A percentile compares a stretch with the other conserved stretches of the same genome.
Conservation (phyloP, 371 early-diverging fungal genomes). For the Parasitella parasitica region DNA sequence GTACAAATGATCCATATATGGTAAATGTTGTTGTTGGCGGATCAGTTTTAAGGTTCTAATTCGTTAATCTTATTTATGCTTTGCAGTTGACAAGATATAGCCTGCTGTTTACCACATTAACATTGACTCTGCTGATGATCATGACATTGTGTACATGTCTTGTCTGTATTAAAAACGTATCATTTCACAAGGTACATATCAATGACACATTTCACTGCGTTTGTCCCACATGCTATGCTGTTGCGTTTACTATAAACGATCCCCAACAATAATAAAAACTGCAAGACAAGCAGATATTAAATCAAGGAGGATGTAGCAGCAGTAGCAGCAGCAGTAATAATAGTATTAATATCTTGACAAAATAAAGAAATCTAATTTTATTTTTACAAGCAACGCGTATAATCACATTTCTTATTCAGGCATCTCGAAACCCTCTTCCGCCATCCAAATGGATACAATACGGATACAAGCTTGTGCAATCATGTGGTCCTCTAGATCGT, state of each 20-base stretch:
- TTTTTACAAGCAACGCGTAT: too few species aligned
- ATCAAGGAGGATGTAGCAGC: background rate
- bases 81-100: slow-evolving; percentile 12
- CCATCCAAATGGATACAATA: slow-evolving; percentile 43
- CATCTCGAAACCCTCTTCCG: slow-evolving; percentile 48
- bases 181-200: background rate
- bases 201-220: background rate
- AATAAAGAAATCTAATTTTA: too few species aligned
- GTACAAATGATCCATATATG: slow-evolving; percentile 19
- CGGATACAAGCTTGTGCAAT: slow-evolving; percentile 48
- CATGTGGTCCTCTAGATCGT: slow-evolving; percentile 31
- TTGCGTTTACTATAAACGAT: background rate
- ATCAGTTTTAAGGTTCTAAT: background rate
- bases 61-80: background rate
- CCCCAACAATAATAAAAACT: background rate
- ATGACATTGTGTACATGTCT: slow-evolving; percentile 6
- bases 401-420: slow-evolving; percentile 8
- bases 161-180: slow-evolving; percentile 4
- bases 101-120: slow-evolving; percentile 6
- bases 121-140: background rate
- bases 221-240: slow-evolving; percentile 3
- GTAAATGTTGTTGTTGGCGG: slow-evolving; percentile 7
- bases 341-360: background rate
- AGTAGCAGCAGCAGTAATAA: background rate
- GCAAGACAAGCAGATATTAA: background rate